A percentile compares a stretch with the other conserved stretches of the same genome.
Evolutionary conservation across 768 basidiomycete genomes (phyloP).

Genomic region (Russula brevipes): DNA sequence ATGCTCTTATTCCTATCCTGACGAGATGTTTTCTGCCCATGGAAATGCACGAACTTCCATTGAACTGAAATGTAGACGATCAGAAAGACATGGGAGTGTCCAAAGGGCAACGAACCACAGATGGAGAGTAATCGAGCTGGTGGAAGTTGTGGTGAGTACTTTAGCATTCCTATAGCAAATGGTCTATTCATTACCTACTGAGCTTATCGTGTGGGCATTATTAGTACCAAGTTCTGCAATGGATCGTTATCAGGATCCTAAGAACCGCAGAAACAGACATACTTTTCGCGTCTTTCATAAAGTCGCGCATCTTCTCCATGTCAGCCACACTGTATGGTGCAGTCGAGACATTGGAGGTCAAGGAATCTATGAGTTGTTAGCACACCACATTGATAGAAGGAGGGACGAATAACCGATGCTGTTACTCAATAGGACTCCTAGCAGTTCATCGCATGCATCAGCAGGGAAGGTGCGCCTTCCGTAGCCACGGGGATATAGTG

Average conservation of each 20-base stretch:
- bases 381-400: too few relatives aligned
- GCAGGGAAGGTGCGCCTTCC: neutral
- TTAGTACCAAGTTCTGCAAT: too few relatives aligned
- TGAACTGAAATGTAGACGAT: neutral
- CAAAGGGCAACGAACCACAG: neutral
- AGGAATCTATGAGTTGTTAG: too few relatives aligned
- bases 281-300: too few relatives aligned
- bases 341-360: too few relatives aligned
- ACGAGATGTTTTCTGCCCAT: conserved; percentile 12
- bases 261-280: too few relatives aligned
- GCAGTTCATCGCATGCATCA: neutral
- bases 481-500: conserved; percentile 12
- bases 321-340: too few relatives aligned
- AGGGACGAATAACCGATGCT: conserved; percentile 1
- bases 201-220: too few relatives aligned
- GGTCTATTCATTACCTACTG: conserved; percentile 9
- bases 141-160: neutral
- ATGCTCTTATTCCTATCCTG: conserved; percentile 11
- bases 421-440: neutral
- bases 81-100: neutral
- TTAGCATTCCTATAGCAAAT: neutral
- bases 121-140: conserved; percentile 11
- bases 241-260: too few relatives aligned
- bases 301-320: too few relatives aligned
- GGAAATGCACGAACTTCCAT: conserved; percentile 14